A percentile compares a stretch with the other conserved stretches of the same genome.
These are phyloP conservation scores for Wolfiporia cocos DNA, from an alignment of 1,284 basidiomycete genomes.

Conservation along the genomic window DNA sequence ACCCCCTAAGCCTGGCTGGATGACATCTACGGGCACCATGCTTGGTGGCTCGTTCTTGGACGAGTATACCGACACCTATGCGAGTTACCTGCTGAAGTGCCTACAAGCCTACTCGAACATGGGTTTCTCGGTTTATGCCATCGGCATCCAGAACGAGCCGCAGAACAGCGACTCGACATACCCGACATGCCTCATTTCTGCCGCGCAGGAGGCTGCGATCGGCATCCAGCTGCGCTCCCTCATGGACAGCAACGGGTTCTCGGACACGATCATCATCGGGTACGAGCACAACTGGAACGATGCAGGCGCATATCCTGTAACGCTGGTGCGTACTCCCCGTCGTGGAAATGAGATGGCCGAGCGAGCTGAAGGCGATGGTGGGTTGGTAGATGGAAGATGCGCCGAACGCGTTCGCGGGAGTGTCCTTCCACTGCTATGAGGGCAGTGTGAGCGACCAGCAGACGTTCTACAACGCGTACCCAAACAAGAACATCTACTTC, in stretches of 20 bases:
- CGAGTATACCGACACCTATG: constrained; percentile 31
- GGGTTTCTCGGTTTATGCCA: constrained; percentile 37
- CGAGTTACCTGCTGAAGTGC: constrained; percentile 35
- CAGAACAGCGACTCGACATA: constrained; percentile 39
- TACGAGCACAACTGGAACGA: constrained; percentile 48
- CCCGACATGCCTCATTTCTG: constrained; percentile 35
- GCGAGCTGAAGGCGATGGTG: too few species aligned
- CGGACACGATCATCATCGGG: constrained; percentile 36
- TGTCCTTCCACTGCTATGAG: constrained; percentile 45
- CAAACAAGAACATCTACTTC: constrained; percentile 44
- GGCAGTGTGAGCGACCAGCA: constrained; percentile 36
- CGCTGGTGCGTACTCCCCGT: constrained; percentile 29
- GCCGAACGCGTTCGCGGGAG: constrained; percentile 37
- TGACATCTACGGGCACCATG: constrained; percentile 41
- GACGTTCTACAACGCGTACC: constrained; percentile 38
- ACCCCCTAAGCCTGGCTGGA: constrained; percentile 50
- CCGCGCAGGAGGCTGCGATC: constrained; percentile 35
- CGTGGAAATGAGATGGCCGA: too few species aligned
- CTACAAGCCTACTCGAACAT: constrained; percentile 39
- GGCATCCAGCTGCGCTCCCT: constrained; percentile 35
- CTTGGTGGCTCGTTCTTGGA: constrained; percentile 37
- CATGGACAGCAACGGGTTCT: constrained; percentile 40
- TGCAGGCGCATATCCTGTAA: constrained; percentile 40
- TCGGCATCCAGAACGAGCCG: constrained; percentile 48
- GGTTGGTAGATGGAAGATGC: constrained; percentile 44